A percentile compares a stretch with the other conserved stretches of the same genome.
phyloP scores from a whole-genome alignment of 495 filamentous ascomycete genomes.

The Hypomontagnella submonticulosa region DNA sequence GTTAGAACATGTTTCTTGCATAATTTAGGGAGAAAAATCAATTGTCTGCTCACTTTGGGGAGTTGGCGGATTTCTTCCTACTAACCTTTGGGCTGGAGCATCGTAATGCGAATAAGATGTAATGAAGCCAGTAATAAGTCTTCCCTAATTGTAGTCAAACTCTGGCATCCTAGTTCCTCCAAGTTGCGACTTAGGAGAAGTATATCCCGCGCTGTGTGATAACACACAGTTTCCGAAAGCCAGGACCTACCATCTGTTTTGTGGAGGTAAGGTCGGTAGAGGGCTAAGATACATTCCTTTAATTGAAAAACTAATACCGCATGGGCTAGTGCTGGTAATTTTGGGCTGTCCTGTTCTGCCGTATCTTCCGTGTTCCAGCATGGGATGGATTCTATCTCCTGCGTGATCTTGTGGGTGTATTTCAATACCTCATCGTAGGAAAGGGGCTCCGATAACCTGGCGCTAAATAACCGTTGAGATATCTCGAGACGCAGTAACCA shows the following conservation, averaged over 20 bases:
- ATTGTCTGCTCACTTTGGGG: too few species aligned
- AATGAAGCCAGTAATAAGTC: slow-evolving; percentile 55
- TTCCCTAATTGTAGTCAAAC: slow-evolving; percentile 54
- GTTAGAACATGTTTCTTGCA: slow-evolving; percentile 6
- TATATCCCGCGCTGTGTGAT: slow-evolving; percentile 59
- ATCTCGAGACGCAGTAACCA: slow-evolving; percentile 56
- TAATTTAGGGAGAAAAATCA: not conserved
- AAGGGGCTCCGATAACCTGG: slow-evolving; percentile 47
- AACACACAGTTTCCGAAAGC: slow-evolving; percentile 60
- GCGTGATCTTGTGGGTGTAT: slow-evolving; percentile 58
- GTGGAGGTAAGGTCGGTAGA: slow-evolving; percentile 57
- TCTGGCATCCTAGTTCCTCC: slow-evolving; percentile 53
- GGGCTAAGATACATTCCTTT: slow-evolving; percentile 56
- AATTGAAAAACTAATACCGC: slow-evolving; percentile 57
- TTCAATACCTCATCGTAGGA: slow-evolving; percentile 58
- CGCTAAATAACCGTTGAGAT: slow-evolving; percentile 48
- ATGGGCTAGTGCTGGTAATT: slow-evolving; percentile 53
- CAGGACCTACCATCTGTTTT: slow-evolving; percentile 56
- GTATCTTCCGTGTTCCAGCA: slow-evolving; percentile 52
- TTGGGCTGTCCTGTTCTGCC: slow-evolving; percentile 10
- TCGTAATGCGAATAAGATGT: slow-evolving; percentile 56
- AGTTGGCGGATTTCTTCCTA: not conserved
- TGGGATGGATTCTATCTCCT: slow-evolving; percentile 56
- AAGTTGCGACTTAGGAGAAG: slow-evolving; percentile 56
- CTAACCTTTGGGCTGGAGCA: slow-evolving; percentile 55